Base-by-base conservation (phyloP, 768 basidiomycete genomes). In the Auricularia heimuer region DNA sequence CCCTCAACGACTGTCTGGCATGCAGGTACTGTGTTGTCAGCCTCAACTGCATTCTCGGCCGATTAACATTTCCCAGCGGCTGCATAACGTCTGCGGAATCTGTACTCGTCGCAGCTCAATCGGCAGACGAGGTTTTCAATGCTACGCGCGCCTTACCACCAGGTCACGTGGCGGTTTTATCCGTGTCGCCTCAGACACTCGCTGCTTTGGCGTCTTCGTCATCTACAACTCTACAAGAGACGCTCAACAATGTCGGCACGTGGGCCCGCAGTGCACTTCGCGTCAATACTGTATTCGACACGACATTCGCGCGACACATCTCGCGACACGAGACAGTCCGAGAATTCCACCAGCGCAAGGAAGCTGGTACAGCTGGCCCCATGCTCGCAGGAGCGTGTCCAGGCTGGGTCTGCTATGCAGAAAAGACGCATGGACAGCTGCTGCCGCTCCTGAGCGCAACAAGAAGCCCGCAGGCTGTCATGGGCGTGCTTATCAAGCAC, bases 31-130 rank as follows among this genome's bases (percentile, higher is more conserved):
- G 39, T 14, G 39, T 88, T 78, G 36, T 24, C 11, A 3, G 14
- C 36, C 29, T 44, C 21, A 45, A 35, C 61, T 47, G 54, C 33
- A 56, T 51, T 3, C 6, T 45, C 24, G 2, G 14, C 65, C 64
- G 58, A 67, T 51, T 21, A 63, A 39, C 63, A 14, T 3, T 10
- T 33, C 44, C 61, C 69, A 97, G 96, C 66, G 97, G 97, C 2
- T 99, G 97, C 72, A 98, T 99, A 70, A 99, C 97, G 3, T 98
- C 96, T 45, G 96, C 96, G 29, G 96, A 99, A 79, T 96, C 94
- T 21, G 87, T 60, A 58, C 83, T 99, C 66, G 97, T 99, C 72
- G 94, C 94, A 12, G 8, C 12, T 42, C 8, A 42, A 14, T 75
- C 92, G 93, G 63, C 95, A 81, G 56, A 99, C 96, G 62, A 99